A percentile compares a stretch with the other conserved stretches of the same genome.
Evolutionary conservation across 768 basidiomycete genomes (phyloP).

Genomic region (Rhizopogon vulgaris): DNA sequence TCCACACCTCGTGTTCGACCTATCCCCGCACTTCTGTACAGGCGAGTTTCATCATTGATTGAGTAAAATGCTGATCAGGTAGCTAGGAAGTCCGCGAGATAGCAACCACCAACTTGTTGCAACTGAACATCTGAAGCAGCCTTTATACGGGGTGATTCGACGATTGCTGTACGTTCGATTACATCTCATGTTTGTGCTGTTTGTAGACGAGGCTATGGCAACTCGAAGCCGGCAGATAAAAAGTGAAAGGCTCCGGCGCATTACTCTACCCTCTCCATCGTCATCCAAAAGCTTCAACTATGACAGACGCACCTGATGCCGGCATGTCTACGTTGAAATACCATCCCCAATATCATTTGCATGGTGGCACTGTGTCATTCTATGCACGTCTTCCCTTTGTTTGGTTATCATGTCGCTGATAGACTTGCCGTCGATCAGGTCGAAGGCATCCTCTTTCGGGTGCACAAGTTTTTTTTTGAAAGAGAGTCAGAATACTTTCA

Average conservation of each 20-base stretch:
- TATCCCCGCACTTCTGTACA: too few relatives aligned
- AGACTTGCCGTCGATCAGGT: conserved; percentile 21
- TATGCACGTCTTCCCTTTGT: neutral
- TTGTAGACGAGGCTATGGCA: too few relatives aligned
- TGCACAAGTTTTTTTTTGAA: conserved; percentile 33
- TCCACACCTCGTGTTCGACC: too few relatives aligned
- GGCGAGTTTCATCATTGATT: too few relatives aligned
- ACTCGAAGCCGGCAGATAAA: neutral
- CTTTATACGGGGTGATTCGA: too few relatives aligned
- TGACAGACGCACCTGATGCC: neutral
- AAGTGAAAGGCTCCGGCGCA: neutral
- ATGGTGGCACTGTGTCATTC: neutral
- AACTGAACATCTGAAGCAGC: too few relatives aligned
- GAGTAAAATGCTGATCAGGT: too few relatives aligned
- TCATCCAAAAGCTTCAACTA: neutral
- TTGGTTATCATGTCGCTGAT: neutral
- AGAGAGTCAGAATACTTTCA: conserved; percentile 29
- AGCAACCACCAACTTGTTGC: too few relatives aligned
- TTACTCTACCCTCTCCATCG: neutral
- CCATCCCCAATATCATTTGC: neutral
- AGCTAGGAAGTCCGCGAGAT: too few relatives aligned
- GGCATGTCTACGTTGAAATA: neutral
- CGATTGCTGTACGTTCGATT: too few relatives aligned
- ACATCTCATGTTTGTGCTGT: too few relatives aligned
- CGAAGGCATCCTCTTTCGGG: conserved; percentile 24